Evolutionary conservation across 306 rosid genomes (phyloP).

Genomic region (Inga leiocalycina): DNA sequence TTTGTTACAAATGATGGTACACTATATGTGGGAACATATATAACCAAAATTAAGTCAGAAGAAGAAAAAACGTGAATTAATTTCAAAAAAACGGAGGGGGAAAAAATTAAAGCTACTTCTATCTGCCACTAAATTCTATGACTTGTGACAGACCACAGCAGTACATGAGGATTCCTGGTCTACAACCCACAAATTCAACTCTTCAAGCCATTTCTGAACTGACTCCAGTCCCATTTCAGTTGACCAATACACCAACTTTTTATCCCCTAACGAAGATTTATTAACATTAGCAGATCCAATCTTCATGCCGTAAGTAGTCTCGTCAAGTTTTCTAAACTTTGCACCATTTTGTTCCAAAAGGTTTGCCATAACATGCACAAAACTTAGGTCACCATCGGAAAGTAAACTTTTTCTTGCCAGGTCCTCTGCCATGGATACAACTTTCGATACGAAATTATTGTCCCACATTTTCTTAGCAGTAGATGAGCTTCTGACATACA

Average conservation of each 20-base stretch:
- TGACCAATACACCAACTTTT: slow-evolving; percentile 71
- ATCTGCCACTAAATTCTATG: slow-evolving; percentile 52
- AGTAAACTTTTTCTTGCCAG: slow-evolving; percentile 42
- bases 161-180: slow-evolving; percentile 74
- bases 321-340: slow-evolving; percentile 39
- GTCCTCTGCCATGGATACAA: slow-evolving; percentile 46
- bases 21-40: slow-evolving; percentile 27
- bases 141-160: slow-evolving; percentile 74
- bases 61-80: not conserved
- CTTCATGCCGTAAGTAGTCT: slow-evolving; percentile 41
- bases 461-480: slow-evolving; percentile 57
- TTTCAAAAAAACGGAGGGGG: not conserved
- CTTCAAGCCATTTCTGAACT: slow-evolving; percentile 62
- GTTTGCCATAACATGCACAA: slow-evolving; percentile 42
- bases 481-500: slow-evolving; percentile 55
- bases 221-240: slow-evolving; percentile 41
- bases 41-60: slow-evolving; percentile 8
- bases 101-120: slow-evolving; percentile 28
- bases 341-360: slow-evolving; percentile 43
- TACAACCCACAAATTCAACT: slow-evolving; percentile 65
- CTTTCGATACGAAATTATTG: slow-evolving; percentile 39
- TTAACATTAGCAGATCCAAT: slow-evolving; percentile 36
- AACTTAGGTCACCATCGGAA: slow-evolving; percentile 39
- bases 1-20: slow-evolving; percentile 36
- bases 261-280: slow-evolving; percentile 52